Evolutionary conservation across 352 stramenopile genomes (phyloP).

Genomic region (Pythium chondricola): DNA sequence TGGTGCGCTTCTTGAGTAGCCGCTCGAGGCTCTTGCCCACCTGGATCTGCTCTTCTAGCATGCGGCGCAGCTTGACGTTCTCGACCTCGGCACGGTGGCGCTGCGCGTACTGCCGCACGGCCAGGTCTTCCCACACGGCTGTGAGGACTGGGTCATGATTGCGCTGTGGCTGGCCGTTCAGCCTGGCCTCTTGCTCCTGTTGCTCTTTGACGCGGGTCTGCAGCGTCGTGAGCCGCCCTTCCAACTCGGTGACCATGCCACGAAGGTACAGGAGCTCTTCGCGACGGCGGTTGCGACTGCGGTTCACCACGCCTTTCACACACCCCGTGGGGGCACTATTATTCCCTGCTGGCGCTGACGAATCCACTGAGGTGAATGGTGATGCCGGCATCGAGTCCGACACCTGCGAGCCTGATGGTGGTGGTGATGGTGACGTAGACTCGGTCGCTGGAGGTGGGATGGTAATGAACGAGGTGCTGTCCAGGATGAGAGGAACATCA

Average conservation of each 20-base stretch:
- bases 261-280: slow-evolving; percentile 36
- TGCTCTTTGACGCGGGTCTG: slow-evolving; percentile 7
- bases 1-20: slow-evolving; percentile 26
- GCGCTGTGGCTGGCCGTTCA: not conserved
- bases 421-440: too few relatives aligned
- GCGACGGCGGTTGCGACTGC: slow-evolving; percentile 9
- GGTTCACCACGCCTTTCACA: slow-evolving; percentile 10
- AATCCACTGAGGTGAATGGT: too few relatives aligned
- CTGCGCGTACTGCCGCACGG: slow-evolving; percentile 12
- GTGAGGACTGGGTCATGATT: slow-evolving; percentile 9
- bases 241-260: slow-evolving; percentile 27
- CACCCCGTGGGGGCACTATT: not conserved
- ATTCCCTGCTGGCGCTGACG: not conserved
- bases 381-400: too few relatives aligned
- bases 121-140: slow-evolving; percentile 17
- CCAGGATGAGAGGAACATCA: too few relatives aligned
- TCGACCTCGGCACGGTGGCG: slow-evolving; percentile 19
- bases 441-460: too few relatives aligned
- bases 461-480: too few relatives aligned
- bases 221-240: slow-evolving; percentile 21
- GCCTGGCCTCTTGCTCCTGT: slow-evolving; percentile 4
- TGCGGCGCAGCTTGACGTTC: slow-evolving; percentile 16
- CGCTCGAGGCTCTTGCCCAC: slow-evolving; percentile 34
- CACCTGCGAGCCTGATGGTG: too few relatives aligned
- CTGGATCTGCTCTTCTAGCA: slow-evolving; percentile 42